Base-by-base conservation (phyloP, 495 filamentous ascomycete genomes). In the Penicillium pancosmium region DNA sequence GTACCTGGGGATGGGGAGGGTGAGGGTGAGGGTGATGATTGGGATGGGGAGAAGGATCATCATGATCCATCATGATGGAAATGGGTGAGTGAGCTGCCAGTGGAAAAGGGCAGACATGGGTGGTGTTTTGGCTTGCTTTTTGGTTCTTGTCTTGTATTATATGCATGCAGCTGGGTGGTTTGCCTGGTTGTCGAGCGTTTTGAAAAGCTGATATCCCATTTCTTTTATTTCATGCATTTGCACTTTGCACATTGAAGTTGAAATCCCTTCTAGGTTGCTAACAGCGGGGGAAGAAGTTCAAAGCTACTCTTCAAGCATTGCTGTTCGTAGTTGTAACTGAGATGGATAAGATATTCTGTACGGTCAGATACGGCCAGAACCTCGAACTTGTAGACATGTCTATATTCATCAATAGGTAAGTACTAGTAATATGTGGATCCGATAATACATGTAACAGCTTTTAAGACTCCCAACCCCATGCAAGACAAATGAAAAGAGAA, bases 381-480 rank as follows among this genome's bases (percentile, higher is more conserved):
- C 27, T 23, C 23, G 23, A 31, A 6, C 27, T 31, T 31, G 27
- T 31, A 31, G 27, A 18, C 41, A 44, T 44, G 16, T 31, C 57
- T 55, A 55, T 60, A 52, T 60, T 60, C 57, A 59, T 54, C 16
- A 44, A 21, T 53, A 48, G 36, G 57, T 23, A 55, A 38, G 36
- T 38, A 38, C 36, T 38, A 38, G 36, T 12, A 12, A 38, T 38
- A 38, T 38, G 36, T 38, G 64, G 64, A 66, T 36, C 49, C 33
- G 48, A 48, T 52, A 61, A 57, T 33, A 57, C 50, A 56, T 35
- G 18, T 56, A 27, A 55, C 16, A 59, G 58, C 61, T 66, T 69
- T 70, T 57, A 51, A 66, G 65, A 63, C 68, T 65, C 60, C 66
- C 59, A 48, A 68, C 67, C 70, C 68, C 61, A 69, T 69, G 66